Evolutionary conservation across 2,329 filamentous ascomycete species (phyloP), one percentile per base, ranked within the genome.

Genomic region (Nannizziopsis barbatae): DNA sequence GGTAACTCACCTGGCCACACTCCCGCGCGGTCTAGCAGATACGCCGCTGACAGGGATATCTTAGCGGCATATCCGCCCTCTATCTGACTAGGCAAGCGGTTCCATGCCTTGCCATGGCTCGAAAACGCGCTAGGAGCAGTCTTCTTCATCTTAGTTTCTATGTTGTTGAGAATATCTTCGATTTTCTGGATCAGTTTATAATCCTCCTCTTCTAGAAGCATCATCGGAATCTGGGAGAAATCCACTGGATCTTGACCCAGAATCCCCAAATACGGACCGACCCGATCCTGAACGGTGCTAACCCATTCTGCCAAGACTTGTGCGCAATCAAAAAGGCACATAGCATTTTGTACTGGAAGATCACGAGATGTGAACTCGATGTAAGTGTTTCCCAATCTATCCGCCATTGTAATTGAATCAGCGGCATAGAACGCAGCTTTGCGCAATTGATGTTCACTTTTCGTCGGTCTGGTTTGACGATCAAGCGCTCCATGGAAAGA

Each of bases 351-450:
- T 35, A 95, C 77, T 0, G 92, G 88, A 10, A 96, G 74, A 61
- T 95, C 88, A 39, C 86, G 77, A 46, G 84, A 88, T 1, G 81
- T 83, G 52, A 86, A 82, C 54, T 95, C 88, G 6, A 85, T 83
- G 66, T 90, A 92, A 0, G 86, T 87, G 22, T 90, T 79, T 1
- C 87, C 87, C 10, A 92, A 75, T 61, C 84, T 89, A 63, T 93
- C 85, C 1, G 87, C 84, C 79, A 92, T 92, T 22, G 81, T 80
- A 7, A 98, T 76, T 0, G 89, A 94, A 63, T 95, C 88, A 1
- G 87, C 88, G 1, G 92, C 92, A 60, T 94, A 95, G 61, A 88
- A 93, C 0, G 90, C 92, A n/a, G 92, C 92, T 63, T 90, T 93
- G 38, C 90, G 83, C 15, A 96, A 74, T 59, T 94, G 86, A 55